These are phyloP conservation scores for Akebia trifoliata DNA, from an alignment of 164 flowering plant species.

Conservation along the genomic window DNA sequence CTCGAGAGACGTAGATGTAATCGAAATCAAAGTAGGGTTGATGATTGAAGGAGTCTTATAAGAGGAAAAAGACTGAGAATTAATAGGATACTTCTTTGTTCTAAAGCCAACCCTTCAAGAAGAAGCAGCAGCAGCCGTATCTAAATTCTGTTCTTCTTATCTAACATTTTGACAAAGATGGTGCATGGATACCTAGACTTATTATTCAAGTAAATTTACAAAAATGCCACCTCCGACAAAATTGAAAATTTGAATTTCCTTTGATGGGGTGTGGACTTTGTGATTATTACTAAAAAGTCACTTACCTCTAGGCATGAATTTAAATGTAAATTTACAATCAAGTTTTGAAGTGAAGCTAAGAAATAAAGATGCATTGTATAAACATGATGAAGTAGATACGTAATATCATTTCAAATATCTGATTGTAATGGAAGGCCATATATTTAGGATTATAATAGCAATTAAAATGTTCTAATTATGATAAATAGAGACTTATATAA, in stretches of 20 bases:
- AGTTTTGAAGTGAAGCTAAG: too few relatives aligned
- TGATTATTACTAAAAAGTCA: too few relatives aligned
- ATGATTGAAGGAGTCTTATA: slow-evolving; percentile 8
- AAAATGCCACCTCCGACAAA: background rate
- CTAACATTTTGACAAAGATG: slow-evolving; percentile 24
- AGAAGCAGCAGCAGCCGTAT: slow-evolving; percentile 14
- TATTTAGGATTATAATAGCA: too few relatives aligned
- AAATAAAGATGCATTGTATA: too few relatives aligned
- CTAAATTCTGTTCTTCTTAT: slow-evolving; percentile 7
- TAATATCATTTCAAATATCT: too few relatives aligned
- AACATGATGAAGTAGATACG: too few relatives aligned
- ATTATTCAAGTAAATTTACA: slow-evolving; percentile 10
- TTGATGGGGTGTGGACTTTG: background rate
- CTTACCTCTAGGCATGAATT: too few relatives aligned
- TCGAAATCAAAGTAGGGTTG: background rate
- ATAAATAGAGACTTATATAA: too few relatives aligned
- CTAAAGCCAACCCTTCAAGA: slow-evolving; percentile 21
- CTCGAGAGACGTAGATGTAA: too few relatives aligned
- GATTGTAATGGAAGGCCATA: too few relatives aligned
- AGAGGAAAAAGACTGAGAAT: slow-evolving; percentile 8
- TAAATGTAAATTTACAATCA: too few relatives aligned
- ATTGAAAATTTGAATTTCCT: background rate
- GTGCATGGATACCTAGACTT: slow-evolving; percentile 1
- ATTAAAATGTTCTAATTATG: too few relatives aligned
- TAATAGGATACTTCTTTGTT: slow-evolving; percentile 8